Base-by-base conservation (phyloP, 169 alveolate species). In the Plasmodium yoelii region DNA sequence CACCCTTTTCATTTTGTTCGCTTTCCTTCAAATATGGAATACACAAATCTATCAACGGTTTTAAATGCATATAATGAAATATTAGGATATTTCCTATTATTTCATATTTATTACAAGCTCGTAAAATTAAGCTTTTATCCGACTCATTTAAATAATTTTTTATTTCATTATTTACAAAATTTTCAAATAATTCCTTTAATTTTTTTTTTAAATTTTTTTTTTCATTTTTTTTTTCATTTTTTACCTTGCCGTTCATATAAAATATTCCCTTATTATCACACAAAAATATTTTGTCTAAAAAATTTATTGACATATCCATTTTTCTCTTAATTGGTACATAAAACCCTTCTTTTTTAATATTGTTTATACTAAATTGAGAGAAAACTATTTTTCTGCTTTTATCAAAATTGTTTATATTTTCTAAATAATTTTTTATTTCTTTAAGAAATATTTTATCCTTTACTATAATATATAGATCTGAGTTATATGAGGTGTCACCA, bases 31-130 rank as follows among this genome's bases (percentile, higher is more conserved):
- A 34, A 34, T n/a, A 51, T 60, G 49, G 5, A 10, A 39, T 44
- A 49, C 68, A 80, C 57, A 80, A 70, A 3, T 28, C 49, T n/a
- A 64, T 34, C 28, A 80, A 10, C 6, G 73, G n/a, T 28, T 60
- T 63, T 24, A 80, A 24, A 55, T 80, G 59, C 65, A 6, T 39
- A 18, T 80, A 42, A 49, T 80, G 90, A 70, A 80, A 80, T 42
- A 80, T 67, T 24, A 80, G 46, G 22, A 80, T 55, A 6, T 28
- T 24, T 10, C 90, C 90, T 22, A 80, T 46, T 7, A 80, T 47
- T 67, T 80, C 90, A 51, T 80, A 80, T 28, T 80, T 80, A n/a
- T n/a, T 56, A 9, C 49, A 39, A 15, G 84, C 90, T 47, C 65
- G 42, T 2, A 80, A 24, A 44, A 80, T 68, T 46, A 46, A 49